Evolutionary conservation across 495 filamentous ascomycete species (phyloP).

Genomic region (Penicillium riverlandense): DNA sequence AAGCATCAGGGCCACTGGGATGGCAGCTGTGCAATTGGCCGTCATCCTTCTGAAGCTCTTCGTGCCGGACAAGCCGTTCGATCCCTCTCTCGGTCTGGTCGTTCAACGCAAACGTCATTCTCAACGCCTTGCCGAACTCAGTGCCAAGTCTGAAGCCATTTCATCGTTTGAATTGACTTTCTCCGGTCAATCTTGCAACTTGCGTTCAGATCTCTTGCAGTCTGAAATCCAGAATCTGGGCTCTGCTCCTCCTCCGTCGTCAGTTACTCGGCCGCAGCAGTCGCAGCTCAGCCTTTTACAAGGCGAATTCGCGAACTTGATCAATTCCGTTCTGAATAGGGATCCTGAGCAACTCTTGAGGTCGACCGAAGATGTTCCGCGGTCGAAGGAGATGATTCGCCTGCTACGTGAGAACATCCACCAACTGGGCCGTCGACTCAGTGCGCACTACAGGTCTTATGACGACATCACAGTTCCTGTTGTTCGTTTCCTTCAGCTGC

Average conservation of each 20-base stretch:
- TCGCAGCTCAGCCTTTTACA: constrained; percentile 69
- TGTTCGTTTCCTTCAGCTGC: constrained; percentile 71
- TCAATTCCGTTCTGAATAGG: constrained; percentile 55
- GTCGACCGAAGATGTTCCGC: constrained; percentile 4
- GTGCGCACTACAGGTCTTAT: constrained; percentile 62
- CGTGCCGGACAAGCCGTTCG: constrained; percentile 77
- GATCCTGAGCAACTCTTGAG: constrained; percentile 40
- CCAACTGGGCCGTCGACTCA: constrained; percentile 60
- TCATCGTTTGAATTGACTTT: constrained; percentile 57
- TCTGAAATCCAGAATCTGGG: constrained; percentile 56
- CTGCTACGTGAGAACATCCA: constrained; percentile 65
- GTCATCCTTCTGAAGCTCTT: constrained; percentile 60
- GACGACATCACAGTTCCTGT: constrained; percentile 76
- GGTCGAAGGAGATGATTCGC: constrained; percentile 29
- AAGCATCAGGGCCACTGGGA: constrained; percentile 16
- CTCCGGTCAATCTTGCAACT: constrained; percentile 57
- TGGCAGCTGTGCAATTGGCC: constrained; percentile 32
- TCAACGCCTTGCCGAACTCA: constrained; percentile 46
- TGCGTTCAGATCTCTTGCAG: constrained; percentile 53
- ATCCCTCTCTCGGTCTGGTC: constrained; percentile 73
- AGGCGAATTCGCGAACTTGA: constrained; percentile 70
- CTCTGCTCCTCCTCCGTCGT: constrained; percentile 47
- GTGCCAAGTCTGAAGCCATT: constrained; percentile 52
- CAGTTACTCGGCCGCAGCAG: constrained; percentile 63
- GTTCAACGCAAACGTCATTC: constrained; percentile 62